phyloP scores from a whole-genome alignment of 1,284 basidiomycete species.

The Tilletia walkeri region DNA sequence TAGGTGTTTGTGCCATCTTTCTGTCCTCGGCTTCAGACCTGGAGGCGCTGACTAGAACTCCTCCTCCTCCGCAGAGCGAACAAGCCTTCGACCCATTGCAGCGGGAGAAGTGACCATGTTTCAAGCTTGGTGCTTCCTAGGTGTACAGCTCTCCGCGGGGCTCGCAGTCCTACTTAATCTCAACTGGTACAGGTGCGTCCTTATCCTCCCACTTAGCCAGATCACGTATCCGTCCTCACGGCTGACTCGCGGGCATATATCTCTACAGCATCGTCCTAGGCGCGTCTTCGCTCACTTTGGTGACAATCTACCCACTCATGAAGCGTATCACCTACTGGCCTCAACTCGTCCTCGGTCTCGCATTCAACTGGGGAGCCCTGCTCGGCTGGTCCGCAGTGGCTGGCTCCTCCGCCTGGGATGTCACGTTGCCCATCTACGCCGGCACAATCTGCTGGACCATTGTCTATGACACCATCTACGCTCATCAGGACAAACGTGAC shows the following conservation, averaged over 20 bases:
- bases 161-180: slow-evolving; percentile 86
- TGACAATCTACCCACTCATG: slow-evolving; percentile 92
- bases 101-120: slow-evolving; percentile 73
- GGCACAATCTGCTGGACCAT: slow-evolving; percentile 90
- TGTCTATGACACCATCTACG: slow-evolving; percentile 96
- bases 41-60: not conserved
- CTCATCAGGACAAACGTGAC: slow-evolving; percentile 96
- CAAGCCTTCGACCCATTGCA: slow-evolving; percentile 71
- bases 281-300: slow-evolving; percentile 81
- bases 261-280: slow-evolving; percentile 77
- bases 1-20: slow-evolving; percentile 57
- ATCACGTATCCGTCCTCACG: not conserved
- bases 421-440: slow-evolving; percentile 77
- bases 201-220: not conserved
- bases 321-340: slow-evolving; percentile 97
- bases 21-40: too few species aligned
- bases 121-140: slow-evolving; percentile 80
- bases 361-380: slow-evolving; percentile 96
- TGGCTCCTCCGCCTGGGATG: slow-evolving; percentile 73
- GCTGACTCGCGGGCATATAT: not conserved
- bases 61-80: slow-evolving; percentile 61
- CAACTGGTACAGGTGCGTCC: slow-evolving; percentile 82
- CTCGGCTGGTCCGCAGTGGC: slow-evolving; percentile 94
- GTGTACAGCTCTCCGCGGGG: slow-evolving; percentile 76
- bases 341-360: slow-evolving; percentile 73